phyloP scores from a whole-genome alignment of 2,329 filamentous ascomycete genomes.

The Triangularia setosa region DNA sequence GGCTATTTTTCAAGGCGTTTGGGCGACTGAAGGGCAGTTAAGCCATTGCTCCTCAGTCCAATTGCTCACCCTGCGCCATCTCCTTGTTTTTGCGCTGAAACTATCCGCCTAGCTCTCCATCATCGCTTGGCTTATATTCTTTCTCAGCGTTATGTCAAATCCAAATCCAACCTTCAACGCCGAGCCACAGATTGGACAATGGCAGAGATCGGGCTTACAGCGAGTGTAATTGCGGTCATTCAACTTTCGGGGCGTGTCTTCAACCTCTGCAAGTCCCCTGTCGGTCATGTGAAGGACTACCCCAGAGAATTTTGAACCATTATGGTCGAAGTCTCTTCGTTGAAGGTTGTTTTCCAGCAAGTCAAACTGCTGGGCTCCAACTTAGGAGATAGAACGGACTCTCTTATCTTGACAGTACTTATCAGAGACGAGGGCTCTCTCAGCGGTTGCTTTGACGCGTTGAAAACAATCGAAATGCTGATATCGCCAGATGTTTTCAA shows the following conservation, averaged over 20 bases:
- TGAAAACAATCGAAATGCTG: background rate
- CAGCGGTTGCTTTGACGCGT: background rate
- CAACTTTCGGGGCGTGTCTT: background rate
- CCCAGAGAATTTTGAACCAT: background rate
- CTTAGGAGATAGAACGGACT: too few species aligned
- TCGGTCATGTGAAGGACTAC: background rate
- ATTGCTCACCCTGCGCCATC: too few species aligned
- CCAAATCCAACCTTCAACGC: background rate
- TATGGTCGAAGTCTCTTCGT: background rate
- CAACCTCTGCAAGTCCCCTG: background rate
- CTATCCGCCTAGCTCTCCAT: too few species aligned
- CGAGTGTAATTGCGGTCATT: conserved; percentile 1
- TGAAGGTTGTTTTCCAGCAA: background rate
- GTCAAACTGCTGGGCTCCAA: too few species aligned
- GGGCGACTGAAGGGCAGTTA: too few species aligned
- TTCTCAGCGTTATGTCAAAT: background rate
- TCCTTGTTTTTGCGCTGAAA: too few species aligned
- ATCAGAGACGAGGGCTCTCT: background rate
- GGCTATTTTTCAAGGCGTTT: too few species aligned
- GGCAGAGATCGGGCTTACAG: conserved; percentile 1
- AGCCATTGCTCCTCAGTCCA: too few species aligned
- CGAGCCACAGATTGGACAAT: too few species aligned
- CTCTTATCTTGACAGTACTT: background rate
- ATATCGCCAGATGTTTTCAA: background rate
- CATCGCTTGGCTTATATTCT: too few species aligned